Conservation (phyloP, 1,139 yeast genomes). For the Pichia sp. region DNA sequence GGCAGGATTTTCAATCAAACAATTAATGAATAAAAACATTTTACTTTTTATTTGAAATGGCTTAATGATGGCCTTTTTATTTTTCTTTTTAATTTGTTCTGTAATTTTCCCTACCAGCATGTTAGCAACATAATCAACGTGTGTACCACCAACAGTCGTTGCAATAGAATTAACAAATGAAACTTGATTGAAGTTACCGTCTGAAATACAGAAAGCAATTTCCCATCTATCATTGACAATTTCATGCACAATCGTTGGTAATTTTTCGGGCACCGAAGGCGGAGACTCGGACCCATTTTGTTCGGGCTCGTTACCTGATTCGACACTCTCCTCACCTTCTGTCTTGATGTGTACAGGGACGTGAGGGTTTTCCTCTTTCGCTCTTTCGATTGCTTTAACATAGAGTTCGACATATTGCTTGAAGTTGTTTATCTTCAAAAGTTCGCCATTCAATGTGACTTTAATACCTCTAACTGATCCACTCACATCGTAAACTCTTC, state of each 20-base stretch:
- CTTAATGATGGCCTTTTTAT: slow-evolving; percentile 67
- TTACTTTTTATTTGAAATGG: slow-evolving; percentile 87
- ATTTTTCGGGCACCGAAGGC: slow-evolving; percentile 30
- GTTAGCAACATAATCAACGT: slow-evolving; percentile 81
- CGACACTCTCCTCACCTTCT: slow-evolving; percentile 20
- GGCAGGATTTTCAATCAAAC: slow-evolving; percentile 93
- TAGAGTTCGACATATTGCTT: slow-evolving; percentile 88
- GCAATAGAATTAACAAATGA: slow-evolving; percentile 98
- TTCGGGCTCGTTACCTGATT: not conserved
- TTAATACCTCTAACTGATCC: slow-evolving; percentile 89
- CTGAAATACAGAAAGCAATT: slow-evolving; percentile 90
- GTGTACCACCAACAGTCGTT: slow-evolving; percentile 96
- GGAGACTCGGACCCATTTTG: slow-evolving; percentile 8
- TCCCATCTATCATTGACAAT: slow-evolving; percentile 85
- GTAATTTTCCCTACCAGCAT: slow-evolving; percentile 74
- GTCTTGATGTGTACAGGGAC: slow-evolving; percentile 23
- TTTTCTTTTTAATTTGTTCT: slow-evolving; percentile 70
- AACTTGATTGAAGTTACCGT: slow-evolving; percentile 86
- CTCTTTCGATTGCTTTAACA: slow-evolving; percentile 61
- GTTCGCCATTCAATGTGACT: slow-evolving; percentile 73
- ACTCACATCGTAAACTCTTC: slow-evolving; percentile 94
- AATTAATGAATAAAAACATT: slow-evolving; percentile 86
- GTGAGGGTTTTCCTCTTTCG: slow-evolving; percentile 31
- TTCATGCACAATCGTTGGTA: slow-evolving; percentile 76
- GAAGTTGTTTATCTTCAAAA: slow-evolving; percentile 66